Evolutionary conservation across 2,329 filamentous ascomycete species (phyloP).

Genomic region (Lasiodiplodia sp.): DNA sequence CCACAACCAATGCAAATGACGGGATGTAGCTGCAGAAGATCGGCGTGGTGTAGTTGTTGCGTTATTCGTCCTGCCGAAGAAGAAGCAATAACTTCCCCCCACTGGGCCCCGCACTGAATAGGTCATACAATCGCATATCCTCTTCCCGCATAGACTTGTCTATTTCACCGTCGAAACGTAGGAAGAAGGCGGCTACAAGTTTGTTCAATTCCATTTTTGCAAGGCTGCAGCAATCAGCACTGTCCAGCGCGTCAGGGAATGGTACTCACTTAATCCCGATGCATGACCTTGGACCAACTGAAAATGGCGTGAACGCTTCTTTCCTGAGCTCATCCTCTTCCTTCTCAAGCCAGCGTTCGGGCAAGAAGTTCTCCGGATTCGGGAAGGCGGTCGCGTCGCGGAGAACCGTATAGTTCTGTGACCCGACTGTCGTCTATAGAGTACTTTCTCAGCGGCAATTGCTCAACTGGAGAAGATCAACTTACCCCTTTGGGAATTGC

Average conservation of each 20-base stretch:
- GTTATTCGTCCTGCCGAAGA: background rate
- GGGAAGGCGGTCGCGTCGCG: background rate
- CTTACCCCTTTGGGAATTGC: constrained; percentile 2
- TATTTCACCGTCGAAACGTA: background rate
- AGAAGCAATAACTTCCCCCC: background rate
- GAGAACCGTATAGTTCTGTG: constrained; percentile 10
- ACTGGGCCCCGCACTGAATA: background rate
- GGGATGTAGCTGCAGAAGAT: no score
- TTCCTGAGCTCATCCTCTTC: background rate
- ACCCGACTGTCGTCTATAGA: background rate
- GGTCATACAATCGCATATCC: constrained; percentile 6
- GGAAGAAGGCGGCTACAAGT: constrained; percentile 1
- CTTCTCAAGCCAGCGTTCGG: constrained; percentile 4
- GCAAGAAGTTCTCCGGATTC: background rate
- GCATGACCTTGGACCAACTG: constrained; percentile 1
- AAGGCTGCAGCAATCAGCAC: background rate
- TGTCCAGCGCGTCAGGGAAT: no score
- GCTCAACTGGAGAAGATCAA: background rate
- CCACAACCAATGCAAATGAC: no score
- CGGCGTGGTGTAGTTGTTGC: no score
- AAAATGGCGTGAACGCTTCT: constrained; percentile 7
- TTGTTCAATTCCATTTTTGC: constrained; percentile 16
- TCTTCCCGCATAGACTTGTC: background rate
- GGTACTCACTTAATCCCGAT: constrained; percentile 11
- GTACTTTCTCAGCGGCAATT: no score